These are phyloP conservation scores for Talaromyces sp. DNA, from an alignment of 2,329 filamentous ascomycete genomes.

Conservation along the genomic window DNA sequence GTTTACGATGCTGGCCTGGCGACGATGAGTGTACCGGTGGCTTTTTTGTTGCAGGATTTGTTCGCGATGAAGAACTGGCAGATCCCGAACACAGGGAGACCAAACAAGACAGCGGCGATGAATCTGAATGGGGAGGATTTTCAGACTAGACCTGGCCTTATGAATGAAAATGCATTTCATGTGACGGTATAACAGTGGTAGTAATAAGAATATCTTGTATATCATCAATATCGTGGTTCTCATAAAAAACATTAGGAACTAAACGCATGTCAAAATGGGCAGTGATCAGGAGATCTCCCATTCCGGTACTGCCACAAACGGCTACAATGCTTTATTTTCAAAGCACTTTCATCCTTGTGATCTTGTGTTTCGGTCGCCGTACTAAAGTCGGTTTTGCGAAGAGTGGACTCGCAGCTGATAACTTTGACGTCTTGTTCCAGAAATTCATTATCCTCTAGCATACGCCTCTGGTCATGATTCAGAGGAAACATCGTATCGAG, in stretches of 20 bases:
- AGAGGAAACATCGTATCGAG: slow-evolving; percentile 39
- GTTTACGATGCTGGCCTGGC: slow-evolving; percentile 75
- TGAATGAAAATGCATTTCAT: not conserved
- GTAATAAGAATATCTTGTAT: not conserved
- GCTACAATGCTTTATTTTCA: not conserved
- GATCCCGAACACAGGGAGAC: not conserved
- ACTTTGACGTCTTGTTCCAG: not conserved
- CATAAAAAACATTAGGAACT: not conserved
- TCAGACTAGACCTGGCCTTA: slow-evolving; percentile 24
- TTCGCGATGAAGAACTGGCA: slow-evolving; percentile 52
- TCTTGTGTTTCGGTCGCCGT: not conserved
- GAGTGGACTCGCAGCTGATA: not conserved
- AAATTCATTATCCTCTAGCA: not conserved
- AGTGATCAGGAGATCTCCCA: not conserved
- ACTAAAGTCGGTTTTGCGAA: not conserved
- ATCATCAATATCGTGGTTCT: not conserved
- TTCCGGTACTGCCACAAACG: not conserved
- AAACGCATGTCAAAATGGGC: no score
- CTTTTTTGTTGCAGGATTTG: slow-evolving; percentile 90
- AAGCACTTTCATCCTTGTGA: no score
- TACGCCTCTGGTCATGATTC: slow-evolving; percentile 15
- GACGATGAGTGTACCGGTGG: slow-evolving; percentile 84
- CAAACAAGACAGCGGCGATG: slow-evolving; percentile 20
- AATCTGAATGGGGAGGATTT: slow-evolving; percentile 44
- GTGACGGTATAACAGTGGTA: not conserved